Conservation (phyloP, 225 moss, liverwort and hornwort species). For the Physcomitrellopsis africana region DNA sequence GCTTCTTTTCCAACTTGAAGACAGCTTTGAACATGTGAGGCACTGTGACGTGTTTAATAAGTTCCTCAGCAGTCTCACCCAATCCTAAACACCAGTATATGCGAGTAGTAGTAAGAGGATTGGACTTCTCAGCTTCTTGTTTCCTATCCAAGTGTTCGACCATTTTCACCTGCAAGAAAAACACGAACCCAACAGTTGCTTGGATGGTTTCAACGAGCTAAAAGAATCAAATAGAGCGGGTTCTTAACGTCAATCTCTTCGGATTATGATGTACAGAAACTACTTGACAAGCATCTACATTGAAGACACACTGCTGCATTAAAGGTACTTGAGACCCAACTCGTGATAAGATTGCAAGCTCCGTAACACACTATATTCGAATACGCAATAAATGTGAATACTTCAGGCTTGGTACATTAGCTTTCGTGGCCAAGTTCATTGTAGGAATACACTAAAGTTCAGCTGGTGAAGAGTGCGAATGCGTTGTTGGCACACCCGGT, state of each 20-base stretch:
- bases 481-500: neutral
- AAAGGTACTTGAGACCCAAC: no score
- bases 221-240: neutral
- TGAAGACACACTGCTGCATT: neutral
- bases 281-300: neutral
- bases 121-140: constrained; percentile 38
- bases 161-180: constrained; percentile 51
- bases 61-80: constrained; percentile 64
- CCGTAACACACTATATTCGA: no score
- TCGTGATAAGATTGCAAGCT: no score
- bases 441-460: neutral
- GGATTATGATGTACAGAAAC: neutral
- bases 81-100: constrained; percentile 82
- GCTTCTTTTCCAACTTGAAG: constrained; percentile 69
- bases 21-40: constrained; percentile 73
- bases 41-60: constrained; percentile 60
- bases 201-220: neutral
- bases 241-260: neutral
- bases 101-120: constrained; percentile 53
- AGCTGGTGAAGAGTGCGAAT: neutral
- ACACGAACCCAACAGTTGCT: neutral
- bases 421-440: constrained; percentile 7
- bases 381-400: neutral
- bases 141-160: constrained; percentile 52
- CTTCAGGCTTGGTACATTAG: neutral